Conservation (phyloP, 805 yeast species). For the Sugiyamaella valdiviana region DNA sequence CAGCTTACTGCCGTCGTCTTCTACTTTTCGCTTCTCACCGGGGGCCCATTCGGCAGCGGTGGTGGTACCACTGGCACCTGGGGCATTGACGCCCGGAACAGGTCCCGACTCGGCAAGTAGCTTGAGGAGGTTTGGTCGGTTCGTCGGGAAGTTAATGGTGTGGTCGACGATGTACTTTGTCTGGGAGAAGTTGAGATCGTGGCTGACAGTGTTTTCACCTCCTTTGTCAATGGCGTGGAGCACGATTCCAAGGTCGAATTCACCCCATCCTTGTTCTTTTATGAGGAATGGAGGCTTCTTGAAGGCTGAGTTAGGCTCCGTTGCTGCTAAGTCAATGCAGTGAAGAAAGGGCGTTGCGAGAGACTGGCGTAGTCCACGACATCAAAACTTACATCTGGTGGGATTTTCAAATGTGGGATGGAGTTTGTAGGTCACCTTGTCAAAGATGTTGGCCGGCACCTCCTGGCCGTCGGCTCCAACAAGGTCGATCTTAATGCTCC, state of each 20-base stretch:
- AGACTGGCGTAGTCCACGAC: background rate
- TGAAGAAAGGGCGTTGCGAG: background rate
- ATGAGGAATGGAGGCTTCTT: slow-evolving; percentile 81
- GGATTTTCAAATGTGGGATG: slow-evolving; percentile 96
- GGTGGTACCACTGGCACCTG: slow-evolving; percentile 21
- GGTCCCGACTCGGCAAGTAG: slow-evolving; percentile 77
- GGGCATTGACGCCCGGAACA: slow-evolving; percentile 48
- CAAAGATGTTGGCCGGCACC: slow-evolving; percentile 80
- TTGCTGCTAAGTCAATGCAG: background rate
- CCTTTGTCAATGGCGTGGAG: slow-evolving; percentile 74
- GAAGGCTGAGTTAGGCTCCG: slow-evolving; percentile 34
- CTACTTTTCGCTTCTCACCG: slow-evolving; percentile 35
- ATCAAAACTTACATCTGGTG: slow-evolving; percentile 39
- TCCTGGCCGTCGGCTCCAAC: slow-evolving; percentile 77
- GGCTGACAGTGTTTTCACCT: slow-evolving; percentile 81
- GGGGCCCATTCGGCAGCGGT: slow-evolving; percentile 17
- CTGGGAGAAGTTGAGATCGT: slow-evolving; percentile 80
- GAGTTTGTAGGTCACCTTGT: slow-evolving; percentile 84
- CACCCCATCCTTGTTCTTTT: slow-evolving; percentile 98
- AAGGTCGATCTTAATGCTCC: slow-evolving; percentile 75
- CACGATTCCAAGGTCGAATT: slow-evolving; percentile 79
- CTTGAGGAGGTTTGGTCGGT: slow-evolving; percentile 64
- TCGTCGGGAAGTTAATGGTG: slow-evolving; percentile 65
- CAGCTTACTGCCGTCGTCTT: slow-evolving; percentile 24
- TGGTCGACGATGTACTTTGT: slow-evolving; percentile 77